Evolutionary conservation across 2,329 filamentous ascomycete species (phyloP), one percentile per base, ranked within the genome.

Genomic region (Colletotrichum tropicale): DNA sequence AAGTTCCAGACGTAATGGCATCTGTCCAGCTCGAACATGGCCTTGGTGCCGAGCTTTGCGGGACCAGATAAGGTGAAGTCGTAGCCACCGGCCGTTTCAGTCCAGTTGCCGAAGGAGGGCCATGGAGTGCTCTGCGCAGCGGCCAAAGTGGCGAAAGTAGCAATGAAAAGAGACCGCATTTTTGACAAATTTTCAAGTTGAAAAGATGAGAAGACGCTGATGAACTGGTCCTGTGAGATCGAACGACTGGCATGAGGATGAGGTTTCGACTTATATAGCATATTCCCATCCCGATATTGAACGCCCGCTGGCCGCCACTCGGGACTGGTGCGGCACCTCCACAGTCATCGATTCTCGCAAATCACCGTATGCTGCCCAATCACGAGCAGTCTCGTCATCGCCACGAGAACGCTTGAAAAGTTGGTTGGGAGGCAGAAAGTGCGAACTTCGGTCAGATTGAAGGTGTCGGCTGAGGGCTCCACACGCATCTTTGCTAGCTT

Each of bases 41-140:
- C 48, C 58, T 78, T 78, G 28, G 65, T 75, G n/a, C 62, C 60
- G 1, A 77, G 68, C 12, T 48, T 68, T 1, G 18, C 55, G 16
- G 77, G 77, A 13, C 77, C 77, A 2, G 74, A 76, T 9, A 77
- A 67, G 30, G 68, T 56, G 70, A 70, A 78, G 2, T 62, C 21
- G 43, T 69, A 60, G 34, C 70, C 70, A 6, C 71, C 55, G 9
- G 61, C 52, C 1, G 12, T 26, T 48, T 75, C 73, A 1, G 73
- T 75, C 73, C 73, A 75, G 64, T 75, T 75, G 32, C 73, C 73
- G 15, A 73, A 75, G 2, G 16, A 64, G 0, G 73, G 70, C 73
- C 73, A 75, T 1, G 73, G 73, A 13, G 70, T 75, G 32, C 30
- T 34, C 9, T 71, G 24, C 3, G 68, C 68, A 13, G 52, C 18